These are phyloP conservation scores for Colletotrichum tofieldiae DNA, from an alignment of 2,329 filamentous ascomycete genomes.

Conservation along the genomic window DNA sequence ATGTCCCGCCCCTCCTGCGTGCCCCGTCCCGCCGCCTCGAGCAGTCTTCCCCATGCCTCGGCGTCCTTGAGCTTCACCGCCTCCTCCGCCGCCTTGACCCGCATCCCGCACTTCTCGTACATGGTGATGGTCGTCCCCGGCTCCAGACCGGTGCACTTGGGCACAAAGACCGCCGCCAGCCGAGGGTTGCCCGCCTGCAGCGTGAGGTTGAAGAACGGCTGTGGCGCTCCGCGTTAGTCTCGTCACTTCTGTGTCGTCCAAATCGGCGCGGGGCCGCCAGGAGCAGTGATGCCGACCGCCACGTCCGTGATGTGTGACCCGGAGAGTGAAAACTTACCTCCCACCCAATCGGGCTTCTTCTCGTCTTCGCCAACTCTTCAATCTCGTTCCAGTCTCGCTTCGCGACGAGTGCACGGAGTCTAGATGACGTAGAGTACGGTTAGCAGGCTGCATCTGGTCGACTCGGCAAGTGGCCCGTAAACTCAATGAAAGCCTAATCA, in stretches of 20 bases:
- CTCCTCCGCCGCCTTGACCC: slow-evolving; percentile 91
- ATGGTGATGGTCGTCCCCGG: slow-evolving; percentile 83
- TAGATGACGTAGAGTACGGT: slow-evolving; percentile 49
- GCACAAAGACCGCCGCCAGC: slow-evolving; percentile 85
- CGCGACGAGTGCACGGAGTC: slow-evolving; percentile 88
- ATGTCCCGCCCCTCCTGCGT: slow-evolving; percentile 82
- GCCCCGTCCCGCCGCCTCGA: slow-evolving; percentile 80
- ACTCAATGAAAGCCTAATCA: not conserved
- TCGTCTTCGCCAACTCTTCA: slow-evolving; percentile 84
- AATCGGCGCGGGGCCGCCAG: not conserved
- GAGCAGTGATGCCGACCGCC: not conserved
- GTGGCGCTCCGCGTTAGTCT: slow-evolving; percentile 5
- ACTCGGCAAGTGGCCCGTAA: slow-evolving; percentile 8
- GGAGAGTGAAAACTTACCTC: slow-evolving; percentile 73
- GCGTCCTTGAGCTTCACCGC: slow-evolving; percentile 86
- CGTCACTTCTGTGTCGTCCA: not conserved
- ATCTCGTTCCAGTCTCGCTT: slow-evolving; percentile 94
- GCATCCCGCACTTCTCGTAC: slow-evolving; percentile 96
- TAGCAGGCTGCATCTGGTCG: not conserved
- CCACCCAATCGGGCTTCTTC: slow-evolving; percentile 96
- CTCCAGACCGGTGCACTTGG: slow-evolving; percentile 84
- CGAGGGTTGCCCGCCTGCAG: slow-evolving; percentile 92
- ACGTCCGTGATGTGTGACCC: not conserved
- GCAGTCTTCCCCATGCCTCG: slow-evolving; percentile 80
- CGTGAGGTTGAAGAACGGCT: slow-evolving; percentile 94